Percentiles rank a stretch among this genome's conserved stretches.
These are phyloP conservation scores for Monotropa hypopitys DNA, from an alignment of 179 eudicot species.

Conservation along the genomic window DNA sequence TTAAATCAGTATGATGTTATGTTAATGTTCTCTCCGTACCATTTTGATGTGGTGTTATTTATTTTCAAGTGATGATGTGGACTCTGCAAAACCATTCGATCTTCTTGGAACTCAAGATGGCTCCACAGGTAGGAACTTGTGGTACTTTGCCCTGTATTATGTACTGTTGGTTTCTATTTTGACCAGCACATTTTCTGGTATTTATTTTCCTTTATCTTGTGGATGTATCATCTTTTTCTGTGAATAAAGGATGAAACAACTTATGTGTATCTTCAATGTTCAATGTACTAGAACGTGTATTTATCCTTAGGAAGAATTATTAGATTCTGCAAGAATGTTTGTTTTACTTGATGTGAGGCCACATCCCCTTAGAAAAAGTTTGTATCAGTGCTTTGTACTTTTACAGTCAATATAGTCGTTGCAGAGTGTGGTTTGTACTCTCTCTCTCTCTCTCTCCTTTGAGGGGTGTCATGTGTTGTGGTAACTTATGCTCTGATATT, in stretches of 20 bases:
- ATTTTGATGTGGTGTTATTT: slow-evolving; percentile 16
- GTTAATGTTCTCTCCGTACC: background rate
- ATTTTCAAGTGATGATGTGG: slow-evolving; percentile 47
- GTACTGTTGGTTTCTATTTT: background rate
- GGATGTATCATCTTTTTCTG: background rate
- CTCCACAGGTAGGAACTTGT: slow-evolving; percentile 38
- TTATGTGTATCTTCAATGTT: background rate
- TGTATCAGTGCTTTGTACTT: background rate
- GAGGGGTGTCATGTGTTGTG: background rate
- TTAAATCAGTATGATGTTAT: background rate
- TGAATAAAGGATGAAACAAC: background rate
- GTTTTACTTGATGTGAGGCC: background rate
- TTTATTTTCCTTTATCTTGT: background rate
- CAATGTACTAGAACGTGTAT: background rate
- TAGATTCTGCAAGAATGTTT: slow-evolving; percentile 1
- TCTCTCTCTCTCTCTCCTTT: background rate
- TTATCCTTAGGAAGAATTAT: background rate
- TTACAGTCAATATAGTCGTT: background rate
- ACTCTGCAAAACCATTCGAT: slow-evolving; percentile 59
- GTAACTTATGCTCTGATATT: background rate
- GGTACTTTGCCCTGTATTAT: background rate
- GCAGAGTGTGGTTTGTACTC: background rate
- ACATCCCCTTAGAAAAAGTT: background rate
- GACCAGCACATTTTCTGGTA: background rate
- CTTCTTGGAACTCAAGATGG: slow-evolving; percentile 53